A percentile compares a stretch with the other conserved stretches of the same genome.
Conservation (phyloP, 2,329 filamentous ascomycete genomes). For the Dothidotthia symphoricarpi region DNA sequence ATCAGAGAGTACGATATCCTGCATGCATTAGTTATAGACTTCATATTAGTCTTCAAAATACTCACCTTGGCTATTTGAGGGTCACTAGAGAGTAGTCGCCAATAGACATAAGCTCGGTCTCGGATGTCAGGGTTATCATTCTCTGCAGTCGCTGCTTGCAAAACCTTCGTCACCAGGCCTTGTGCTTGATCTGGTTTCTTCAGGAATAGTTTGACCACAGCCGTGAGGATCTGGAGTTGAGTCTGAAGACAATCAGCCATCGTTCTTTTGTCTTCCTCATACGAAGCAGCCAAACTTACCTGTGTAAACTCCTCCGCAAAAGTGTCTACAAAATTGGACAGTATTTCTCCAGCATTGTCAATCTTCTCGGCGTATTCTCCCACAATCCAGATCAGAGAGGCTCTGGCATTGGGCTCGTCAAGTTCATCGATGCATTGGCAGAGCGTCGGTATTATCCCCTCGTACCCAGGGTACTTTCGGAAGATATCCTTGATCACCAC, state of each 20-base stretch:
- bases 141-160: constrained; percentile 88
- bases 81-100: constrained; percentile 91
- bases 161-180: constrained; percentile 86
- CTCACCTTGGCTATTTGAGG: constrained; percentile 80
- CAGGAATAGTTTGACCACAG: constrained; percentile 94
- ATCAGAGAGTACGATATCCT: constrained; percentile 86
- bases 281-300: constrained; percentile 49
- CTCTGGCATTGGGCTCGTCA: constrained; percentile 88
- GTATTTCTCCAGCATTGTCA: constrained; percentile 93
- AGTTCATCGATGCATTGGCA: constrained; percentile 97
- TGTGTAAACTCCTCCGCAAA: constrained; percentile 97
- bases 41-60: background rate
- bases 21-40: background rate
- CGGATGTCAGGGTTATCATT: constrained; percentile 98
- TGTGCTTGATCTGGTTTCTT: constrained; percentile 95
- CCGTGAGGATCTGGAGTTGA: constrained; percentile 96
- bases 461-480: constrained; percentile 94
- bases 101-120: constrained; percentile 96
- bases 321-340: constrained; percentile 85
- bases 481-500: constrained; percentile 99
- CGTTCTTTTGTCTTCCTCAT: background rate
- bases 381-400: constrained; percentile 96
- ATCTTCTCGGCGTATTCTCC: constrained; percentile 99
- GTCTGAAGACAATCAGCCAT: constrained; percentile 59
- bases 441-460: constrained; percentile 93